Evolutionary conservation across 1,284 basidiomycete species (phyloP).

Genomic region (Porogramme epimiltina): DNA sequence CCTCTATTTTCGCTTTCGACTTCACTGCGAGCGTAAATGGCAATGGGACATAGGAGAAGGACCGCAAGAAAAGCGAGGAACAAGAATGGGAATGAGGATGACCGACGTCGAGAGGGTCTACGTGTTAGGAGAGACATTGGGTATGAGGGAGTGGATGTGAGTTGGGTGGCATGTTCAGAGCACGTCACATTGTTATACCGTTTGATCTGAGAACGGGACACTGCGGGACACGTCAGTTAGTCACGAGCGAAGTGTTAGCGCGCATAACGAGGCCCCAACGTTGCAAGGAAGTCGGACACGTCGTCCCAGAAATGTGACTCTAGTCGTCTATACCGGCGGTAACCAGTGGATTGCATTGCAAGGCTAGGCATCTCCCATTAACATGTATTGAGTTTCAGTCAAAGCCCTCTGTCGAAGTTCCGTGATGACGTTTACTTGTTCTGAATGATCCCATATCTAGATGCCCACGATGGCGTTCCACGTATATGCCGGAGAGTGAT

Average conservation of each 20-base stretch:
- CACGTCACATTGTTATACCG: no score
- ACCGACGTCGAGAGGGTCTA: constrained; percentile 56
- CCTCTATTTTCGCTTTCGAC: constrained; percentile 72
- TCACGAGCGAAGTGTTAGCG: neutral
- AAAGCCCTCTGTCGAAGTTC: no score
- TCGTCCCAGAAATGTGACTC: constrained; percentile 1
- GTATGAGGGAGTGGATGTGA: neutral
- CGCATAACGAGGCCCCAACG: neutral
- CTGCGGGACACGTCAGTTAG: neutral
- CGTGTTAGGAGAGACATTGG: constrained; percentile 45
- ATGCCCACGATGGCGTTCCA: no score
- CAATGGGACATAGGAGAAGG: constrained; percentile 59
- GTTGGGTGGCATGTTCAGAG: no score
- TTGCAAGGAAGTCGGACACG: constrained; percentile 3
- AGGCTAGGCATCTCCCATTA: no score
- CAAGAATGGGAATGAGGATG: constrained; percentile 64
- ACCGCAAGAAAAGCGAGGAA: constrained; percentile 67
- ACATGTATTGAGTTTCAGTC: no score
- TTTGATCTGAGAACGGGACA: neutral
- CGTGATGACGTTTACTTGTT: no score
- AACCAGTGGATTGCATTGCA: no score
- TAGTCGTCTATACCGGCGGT: no score
- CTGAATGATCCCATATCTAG: no score
- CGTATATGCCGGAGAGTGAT: no score
- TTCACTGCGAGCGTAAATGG: constrained; percentile 49